A percentile compares a stretch with the other conserved stretches of the same genome.
Evolutionary conservation across 352 stramenopile genomes (phyloP).

Genomic region (Pythium phragmiticola): DNA sequence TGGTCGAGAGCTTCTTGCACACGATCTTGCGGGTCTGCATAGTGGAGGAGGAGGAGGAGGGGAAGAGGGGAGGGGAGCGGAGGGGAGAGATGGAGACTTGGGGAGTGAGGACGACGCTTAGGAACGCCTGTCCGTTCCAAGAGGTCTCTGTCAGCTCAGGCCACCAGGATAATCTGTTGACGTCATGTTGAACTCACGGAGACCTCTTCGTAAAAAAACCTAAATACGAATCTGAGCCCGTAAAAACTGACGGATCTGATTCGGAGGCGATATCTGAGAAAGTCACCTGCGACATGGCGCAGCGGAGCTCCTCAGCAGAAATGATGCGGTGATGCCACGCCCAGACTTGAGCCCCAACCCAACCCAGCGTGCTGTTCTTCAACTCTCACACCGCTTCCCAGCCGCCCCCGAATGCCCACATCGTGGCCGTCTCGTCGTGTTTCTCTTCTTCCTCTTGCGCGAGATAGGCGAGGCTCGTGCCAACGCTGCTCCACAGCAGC

Average conservation of each 20-base stretch:
- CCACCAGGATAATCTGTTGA: conserved; percentile 20
- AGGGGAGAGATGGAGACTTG: conserved; percentile 1
- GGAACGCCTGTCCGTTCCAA: too few relatives aligned
- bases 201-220: conserved; percentile 3
- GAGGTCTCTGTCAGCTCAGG: neutral
- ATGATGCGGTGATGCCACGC: conserved; percentile 20
- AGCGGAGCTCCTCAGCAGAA: neutral
- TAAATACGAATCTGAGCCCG: neutral
- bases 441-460: conserved; percentile 32
- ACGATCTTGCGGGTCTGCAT: conserved; percentile 79
- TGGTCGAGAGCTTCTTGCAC: conserved; percentile 75
- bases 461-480: conserved; percentile 22
- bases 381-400: neutral
- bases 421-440: neutral
- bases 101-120: neutral
- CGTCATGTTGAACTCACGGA: conserved; percentile 25
- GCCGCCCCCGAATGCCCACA: neutral
- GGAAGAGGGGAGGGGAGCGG: neutral
- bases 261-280: conserved; percentile 1
- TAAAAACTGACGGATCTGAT: conserved; percentile 7
- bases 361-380: neutral
- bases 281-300: conserved; percentile 16
- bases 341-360: neutral
- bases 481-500: conserved; percentile 14
- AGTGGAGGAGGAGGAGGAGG: neutral